Conservation (phyloP, 1,284 basidiomycete genomes). For the Rhodotorula sp. region DNA sequence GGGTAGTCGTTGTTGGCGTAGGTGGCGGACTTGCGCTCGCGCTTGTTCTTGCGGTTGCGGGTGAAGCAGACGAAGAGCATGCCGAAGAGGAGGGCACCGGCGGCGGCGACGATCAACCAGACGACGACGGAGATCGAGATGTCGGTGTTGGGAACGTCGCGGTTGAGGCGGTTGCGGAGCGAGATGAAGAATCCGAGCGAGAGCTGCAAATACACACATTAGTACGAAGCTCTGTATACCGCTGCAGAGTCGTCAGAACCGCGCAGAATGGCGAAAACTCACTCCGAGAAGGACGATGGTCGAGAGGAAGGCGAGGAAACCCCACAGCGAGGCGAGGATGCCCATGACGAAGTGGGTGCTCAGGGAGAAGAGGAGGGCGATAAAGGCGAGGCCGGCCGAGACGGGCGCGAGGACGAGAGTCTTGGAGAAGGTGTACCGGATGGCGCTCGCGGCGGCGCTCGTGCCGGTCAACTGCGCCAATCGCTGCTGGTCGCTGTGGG, state of each 20-base stretch:
- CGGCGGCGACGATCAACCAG: slow-evolving; percentile 39
- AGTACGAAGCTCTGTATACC: not conserved
- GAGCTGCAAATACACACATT: slow-evolving; percentile 4
- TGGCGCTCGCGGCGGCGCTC: not conserved
- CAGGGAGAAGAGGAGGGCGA: slow-evolving; percentile 35
- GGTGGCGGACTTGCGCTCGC: slow-evolving; percentile 14
- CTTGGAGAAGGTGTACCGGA: slow-evolving; percentile 20
- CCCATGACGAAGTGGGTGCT: slow-evolving; percentile 33
- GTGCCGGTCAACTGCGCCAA: slow-evolving; percentile 4
- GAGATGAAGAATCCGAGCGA: slow-evolving; percentile 35
- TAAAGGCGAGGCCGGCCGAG: slow-evolving; percentile 30
- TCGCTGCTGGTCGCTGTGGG: slow-evolving; percentile 10
- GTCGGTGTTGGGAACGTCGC: slow-evolving; percentile 17
- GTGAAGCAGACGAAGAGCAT: slow-evolving; percentile 36
- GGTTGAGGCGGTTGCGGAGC: slow-evolving; percentile 27
- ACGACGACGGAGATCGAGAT: slow-evolving; percentile 10
- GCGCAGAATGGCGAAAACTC: not conserved
- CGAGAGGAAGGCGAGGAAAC: slow-evolving; percentile 32
- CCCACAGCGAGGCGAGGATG: slow-evolving; percentile 28
- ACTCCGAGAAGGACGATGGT: slow-evolving; percentile 33
- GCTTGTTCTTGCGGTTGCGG: slow-evolving; percentile 15
- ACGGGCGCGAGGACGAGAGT: slow-evolving; percentile 38
- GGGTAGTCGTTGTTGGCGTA: slow-evolving; percentile 15
- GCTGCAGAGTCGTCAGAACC: not conserved
- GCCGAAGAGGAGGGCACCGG: slow-evolving; percentile 24